Evolutionary conservation across 768 basidiomycete genomes (phyloP), one percentile per base, ranked within the genome.

Genomic region (Boletus rufocinnamomeus): DNA sequence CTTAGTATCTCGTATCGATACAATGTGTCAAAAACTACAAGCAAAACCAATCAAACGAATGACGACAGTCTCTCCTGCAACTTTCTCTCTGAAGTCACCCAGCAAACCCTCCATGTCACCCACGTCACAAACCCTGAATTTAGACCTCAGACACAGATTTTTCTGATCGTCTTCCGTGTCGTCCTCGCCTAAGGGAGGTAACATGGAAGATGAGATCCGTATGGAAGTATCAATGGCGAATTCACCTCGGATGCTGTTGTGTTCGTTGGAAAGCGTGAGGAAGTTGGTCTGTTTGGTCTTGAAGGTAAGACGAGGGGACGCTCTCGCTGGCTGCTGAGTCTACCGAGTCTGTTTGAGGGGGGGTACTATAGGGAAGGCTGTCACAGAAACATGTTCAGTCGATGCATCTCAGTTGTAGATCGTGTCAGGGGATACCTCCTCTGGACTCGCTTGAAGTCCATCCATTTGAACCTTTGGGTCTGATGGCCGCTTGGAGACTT

Each of bases 151-250:
- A 9, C 52, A 66, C 1, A 83, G 56, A 57, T 81, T 80, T 30
- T 69, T 76, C 38, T 82, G 70, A 1, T 74, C 71, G 2, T 59
- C 67, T 53, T 79, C 79, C 0, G 75, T 72, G 59, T 79, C 74
- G 23, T 66, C 72, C 0, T 54, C 52, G 6, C 51, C 43, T 0
- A 83, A 62, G 25, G 80, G 76, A 4, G 79, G 75, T 8, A 83
- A 67, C 38, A 80, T 51, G 19, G 72, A 56, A 0, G 64, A 5
- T 0, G 82, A 81, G 46, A 83, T 73, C 11, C 51, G 32, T 23
- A 82, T 66, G 21, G 67, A 58, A 2, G 82, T 77, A 56, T 83
- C 77, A 41, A 83, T 68, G 37, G 78, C 65, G 70, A 80, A 83
- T 50, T 70, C 63, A 35, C 72, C 70, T 3, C 46, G 56, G 48